Conservation (phyloP, 345 rosid genomes). For the Arabis hirsuta region DNA sequence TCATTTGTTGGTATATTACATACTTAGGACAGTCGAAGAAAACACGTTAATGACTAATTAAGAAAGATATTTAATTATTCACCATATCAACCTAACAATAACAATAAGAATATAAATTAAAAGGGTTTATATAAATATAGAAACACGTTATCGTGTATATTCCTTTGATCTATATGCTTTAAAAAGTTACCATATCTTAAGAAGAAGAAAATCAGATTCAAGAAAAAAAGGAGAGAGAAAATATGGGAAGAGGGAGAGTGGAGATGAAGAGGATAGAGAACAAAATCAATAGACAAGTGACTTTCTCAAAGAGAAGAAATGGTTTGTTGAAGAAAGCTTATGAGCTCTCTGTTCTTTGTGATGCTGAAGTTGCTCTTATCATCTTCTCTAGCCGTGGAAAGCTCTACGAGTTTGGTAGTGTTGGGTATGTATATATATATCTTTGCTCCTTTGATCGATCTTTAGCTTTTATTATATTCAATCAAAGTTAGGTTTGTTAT, state of each 20-base stretch:
- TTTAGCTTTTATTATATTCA: constrained; percentile 8
- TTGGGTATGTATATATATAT: constrained; percentile 49
- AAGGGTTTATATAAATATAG: neutral
- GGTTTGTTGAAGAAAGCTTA: constrained; percentile 85
- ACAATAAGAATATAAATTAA: neutral
- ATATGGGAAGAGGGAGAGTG: constrained; percentile 92
- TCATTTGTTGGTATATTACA: neutral
- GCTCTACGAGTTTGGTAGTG: constrained; percentile 78
- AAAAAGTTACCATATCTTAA: neutral
- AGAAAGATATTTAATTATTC: neutral
- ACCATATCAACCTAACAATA: constrained; percentile 20
- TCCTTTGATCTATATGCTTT: constrained; percentile 23
- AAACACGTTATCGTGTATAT: constrained; percentile 27
- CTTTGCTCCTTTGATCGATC: neutral
- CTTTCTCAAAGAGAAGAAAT: constrained; percentile 81
- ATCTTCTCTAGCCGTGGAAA: constrained; percentile 90
- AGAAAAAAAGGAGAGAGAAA: constrained; percentile 23
- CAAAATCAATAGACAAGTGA: constrained; percentile 85
- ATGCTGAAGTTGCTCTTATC: constrained; percentile 83
- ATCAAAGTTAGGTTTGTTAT: neutral
- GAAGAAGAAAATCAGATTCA: constrained; percentile 26
- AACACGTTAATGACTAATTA: neutral
- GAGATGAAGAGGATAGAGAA: constrained; percentile 91
- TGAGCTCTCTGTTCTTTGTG: constrained; percentile 85
- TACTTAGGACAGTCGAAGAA: constrained; percentile 26